phyloP scores from a whole-genome alignment of 805 yeast species.

The Zygoascus tannicola region DNA sequence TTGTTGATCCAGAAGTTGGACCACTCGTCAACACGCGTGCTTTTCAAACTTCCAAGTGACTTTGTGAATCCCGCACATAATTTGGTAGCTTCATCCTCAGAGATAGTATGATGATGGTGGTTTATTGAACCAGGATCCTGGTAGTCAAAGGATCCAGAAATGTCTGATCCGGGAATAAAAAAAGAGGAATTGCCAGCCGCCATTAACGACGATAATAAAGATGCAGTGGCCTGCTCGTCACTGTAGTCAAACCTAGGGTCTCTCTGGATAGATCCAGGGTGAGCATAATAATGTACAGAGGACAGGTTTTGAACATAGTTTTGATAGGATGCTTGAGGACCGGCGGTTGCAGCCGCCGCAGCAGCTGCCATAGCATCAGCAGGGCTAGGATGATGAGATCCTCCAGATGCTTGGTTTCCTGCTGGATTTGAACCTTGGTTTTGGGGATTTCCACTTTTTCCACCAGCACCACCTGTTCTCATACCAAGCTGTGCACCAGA shows the following conservation, averaged over 20 bases:
- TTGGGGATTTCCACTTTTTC: neutral
- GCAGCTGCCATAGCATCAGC: neutral
- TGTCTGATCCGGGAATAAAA: slow-evolving; percentile 22
- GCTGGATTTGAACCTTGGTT: neutral
- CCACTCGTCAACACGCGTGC: slow-evolving; percentile 25
- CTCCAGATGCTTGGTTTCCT: neutral
- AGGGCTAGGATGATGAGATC: neutral
- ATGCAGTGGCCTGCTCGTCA: neutral
- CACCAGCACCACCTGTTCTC: neutral
- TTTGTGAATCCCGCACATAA: slow-evolving; percentile 21
- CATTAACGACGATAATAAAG: neutral
- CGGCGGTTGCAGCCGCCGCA: neutral
- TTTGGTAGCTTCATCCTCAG: slow-evolving; percentile 17
- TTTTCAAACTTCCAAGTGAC: slow-evolving; percentile 23
- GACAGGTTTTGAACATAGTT: neutral
- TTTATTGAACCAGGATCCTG: slow-evolving; percentile 11
- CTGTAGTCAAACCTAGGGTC: neutral
- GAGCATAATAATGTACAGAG: neutral
- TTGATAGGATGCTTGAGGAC: slow-evolving; percentile 1
- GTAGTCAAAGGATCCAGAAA: slow-evolving; percentile 20
- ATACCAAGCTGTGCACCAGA: neutral
- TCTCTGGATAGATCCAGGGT: neutral
- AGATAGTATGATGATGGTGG: slow-evolving; percentile 3
- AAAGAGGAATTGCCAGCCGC: slow-evolving; percentile 5
- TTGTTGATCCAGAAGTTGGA: slow-evolving; percentile 24